Evolutionary conservation across 129 eudicot species (phyloP), one percentile per base, ranked within the genome.

Genomic region (Chrysanthemum seticuspe): DNA sequence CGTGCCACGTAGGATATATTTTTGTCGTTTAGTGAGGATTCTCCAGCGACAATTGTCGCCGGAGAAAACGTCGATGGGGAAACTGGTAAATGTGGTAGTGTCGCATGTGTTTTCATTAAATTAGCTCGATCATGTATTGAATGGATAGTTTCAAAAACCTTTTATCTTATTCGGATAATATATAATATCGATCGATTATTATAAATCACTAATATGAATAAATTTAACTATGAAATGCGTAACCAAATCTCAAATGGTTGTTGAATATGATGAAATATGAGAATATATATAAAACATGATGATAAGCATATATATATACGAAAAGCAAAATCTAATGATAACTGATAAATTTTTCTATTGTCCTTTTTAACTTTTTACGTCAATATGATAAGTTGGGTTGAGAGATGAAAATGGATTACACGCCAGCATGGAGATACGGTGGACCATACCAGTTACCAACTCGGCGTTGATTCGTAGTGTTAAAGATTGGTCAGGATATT

Each of bases 401-500:
- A 29, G 5, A 7, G 13, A 61, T 61, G 49, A 62, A 13, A 51
- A 62, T 73, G 62, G 70, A 55, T 62, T 73, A 73, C 78, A 73
- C 78, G 62, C 29, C 53, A 62, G 53, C 78, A 73, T 15, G 18
- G 36, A 49, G 36, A 73, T 73, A 73, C 18, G 14, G 70, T 62
- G 78, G 62, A 73, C 51, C 62, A 62, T 73, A 31, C 70, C 36
- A 73, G 15, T 48, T 73, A 73, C 69, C 60, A 68, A 68, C 23
- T 47, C 49, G 10, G 9, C 31, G 36, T 54, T 54, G 64, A 70
- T 70, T 69, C 31, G 15, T n/a, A 14, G 51, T 31, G 0, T 31
- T 31, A 31, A 31, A 25, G 31, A 31, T 49, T 50, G 18, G 49
- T 23, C 60, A 27, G 11, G 47, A 62, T 27, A 62, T 29, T 45